Conservation (phyloP, 2,329 filamentous ascomycete genomes). For the Coniella vitis region DNA sequence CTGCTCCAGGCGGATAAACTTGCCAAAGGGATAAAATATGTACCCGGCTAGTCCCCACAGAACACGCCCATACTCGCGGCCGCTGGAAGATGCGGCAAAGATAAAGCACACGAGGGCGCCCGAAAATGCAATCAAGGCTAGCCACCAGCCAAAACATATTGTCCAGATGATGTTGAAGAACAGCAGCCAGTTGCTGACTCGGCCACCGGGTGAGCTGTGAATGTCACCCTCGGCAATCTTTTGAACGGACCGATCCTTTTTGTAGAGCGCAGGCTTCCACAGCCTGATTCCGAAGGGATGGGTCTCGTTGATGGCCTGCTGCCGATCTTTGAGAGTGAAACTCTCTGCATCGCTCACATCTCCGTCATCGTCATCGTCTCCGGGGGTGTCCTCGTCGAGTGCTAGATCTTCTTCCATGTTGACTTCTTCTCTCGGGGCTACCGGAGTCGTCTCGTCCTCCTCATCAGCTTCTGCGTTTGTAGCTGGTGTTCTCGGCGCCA, state of each 20-base stretch:
- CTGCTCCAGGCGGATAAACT: conserved; percentile 87
- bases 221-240: conserved; percentile 96
- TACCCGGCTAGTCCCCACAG: conserved; percentile 81
- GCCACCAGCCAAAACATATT: conserved; percentile 91
- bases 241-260: conserved; percentile 93
- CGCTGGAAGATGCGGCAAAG: conserved; percentile 72
- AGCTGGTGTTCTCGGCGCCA: conserved; percentile 7
- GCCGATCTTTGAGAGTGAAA: conserved; percentile 93
- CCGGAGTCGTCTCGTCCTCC: conserved; percentile 13
- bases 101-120: conserved; percentile 74
- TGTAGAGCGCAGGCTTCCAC: conserved; percentile 98
- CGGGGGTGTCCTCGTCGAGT: conserved; percentile 28
- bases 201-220: conserved; percentile 84
- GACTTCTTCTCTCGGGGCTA: conserved; percentile 9
- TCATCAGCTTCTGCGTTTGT: conserved; percentile 9
- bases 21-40: conserved; percentile 92
- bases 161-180: conserved; percentile 91
- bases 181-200: conserved; percentile 76
- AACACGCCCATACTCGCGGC: conserved; percentile 76
- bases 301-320: conserved; percentile 96
- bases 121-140: conserved; percentile 66
- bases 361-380: conserved; percentile 56
- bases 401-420: conserved; percentile 26
- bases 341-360: conserved; percentile 89
- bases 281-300: conserved; percentile 98